Evolutionary conservation across 495 filamentous ascomycete genomes (phyloP).

Genomic region (Opeltia flavorubescens): DNA sequence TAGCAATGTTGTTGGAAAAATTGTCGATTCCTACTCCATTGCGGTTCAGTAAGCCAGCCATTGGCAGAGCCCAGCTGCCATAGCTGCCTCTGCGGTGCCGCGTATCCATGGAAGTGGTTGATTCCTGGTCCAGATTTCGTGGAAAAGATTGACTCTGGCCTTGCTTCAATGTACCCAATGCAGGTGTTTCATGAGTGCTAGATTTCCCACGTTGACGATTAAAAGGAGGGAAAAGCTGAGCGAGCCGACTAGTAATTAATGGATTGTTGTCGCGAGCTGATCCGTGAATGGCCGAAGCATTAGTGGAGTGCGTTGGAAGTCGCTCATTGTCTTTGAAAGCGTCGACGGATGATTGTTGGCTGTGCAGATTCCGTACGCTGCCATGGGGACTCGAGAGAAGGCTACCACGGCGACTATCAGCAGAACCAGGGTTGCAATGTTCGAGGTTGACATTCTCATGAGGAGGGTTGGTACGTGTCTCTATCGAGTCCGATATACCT

Average conservation of each 20-base stretch:
- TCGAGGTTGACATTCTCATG: conserved; percentile 30
- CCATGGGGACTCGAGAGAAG: conserved; percentile 54
- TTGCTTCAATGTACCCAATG: conserved; percentile 58
- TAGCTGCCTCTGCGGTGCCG: conserved; percentile 51
- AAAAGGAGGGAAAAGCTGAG: conserved; percentile 48
- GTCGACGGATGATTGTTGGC: conserved; percentile 12
- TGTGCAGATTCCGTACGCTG: conserved; percentile 39
- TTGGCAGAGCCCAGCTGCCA: conserved; percentile 46
- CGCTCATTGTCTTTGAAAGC: conserved; percentile 19
- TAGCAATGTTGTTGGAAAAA: conserved; percentile 21
- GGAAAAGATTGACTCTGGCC: conserved; percentile 77
- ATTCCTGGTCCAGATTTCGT: conserved; percentile 44
- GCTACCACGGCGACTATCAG: conserved; percentile 44
- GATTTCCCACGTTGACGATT: conserved; percentile 60
- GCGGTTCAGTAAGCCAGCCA: conserved; percentile 36
- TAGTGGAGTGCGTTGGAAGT: conserved; percentile 17
- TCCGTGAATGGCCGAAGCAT: conserved; percentile 17
- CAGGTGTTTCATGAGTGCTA: conserved; percentile 50
- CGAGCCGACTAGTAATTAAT: conserved; percentile 36
- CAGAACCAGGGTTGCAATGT: conserved; percentile 60
- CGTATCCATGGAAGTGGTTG: conserved; percentile 51
- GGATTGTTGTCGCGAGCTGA: conserved; percentile 12
- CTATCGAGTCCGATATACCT: conserved; percentile 19
- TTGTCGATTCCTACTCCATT: conserved; percentile 24
- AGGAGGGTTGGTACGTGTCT: conserved; percentile 24